Evolutionary conservation across 305 asterid species (phyloP), one percentile per base, ranked within the genome.

Genomic region (Fraxinus floribunda): DNA sequence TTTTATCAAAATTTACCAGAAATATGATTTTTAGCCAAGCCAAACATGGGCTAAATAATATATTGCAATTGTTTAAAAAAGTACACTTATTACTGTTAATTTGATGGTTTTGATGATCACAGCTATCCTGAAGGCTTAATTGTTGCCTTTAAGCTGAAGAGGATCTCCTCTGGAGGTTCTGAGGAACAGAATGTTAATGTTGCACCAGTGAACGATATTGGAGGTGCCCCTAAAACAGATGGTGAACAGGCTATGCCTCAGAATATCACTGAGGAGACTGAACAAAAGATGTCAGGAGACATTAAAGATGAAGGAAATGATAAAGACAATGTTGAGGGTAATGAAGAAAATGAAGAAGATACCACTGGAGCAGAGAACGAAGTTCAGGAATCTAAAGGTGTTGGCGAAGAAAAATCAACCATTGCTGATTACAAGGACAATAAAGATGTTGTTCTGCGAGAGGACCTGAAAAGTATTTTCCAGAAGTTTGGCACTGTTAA

Each of bases 111-210:
- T 82, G 80, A 29, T 83, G 77, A 74, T 90, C 71, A 86, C 96
- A 95, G 98, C 85, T 97, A 92, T 55, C 98, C 98, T 5, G 93
- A 89, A 87, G 98, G 97, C 80, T 86, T 97, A 83, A 92, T 95
- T 82, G 90, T 97, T 83, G 92, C 98, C 41, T 93, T 97, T 85
- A 91, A 87, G 78, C 84, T 97, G 89, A 97, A 89, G 91, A 91
- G 87, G 57, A 89, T 86, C 77, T 79, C 81, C 77, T 79, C 81
- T 82, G 87, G 85, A 70, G 93, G 79, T 81, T 85, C 93, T 30
- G 16, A 83, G 4, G 78, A 89, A 70, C 76, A 86, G 81, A 91
- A 84, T 87, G 95, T 87, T 78, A 83, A 83, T 70, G 71, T 83
- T 16, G 86, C 84, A 66, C 30, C 85, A 44, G 84, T n/a, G 44